Evolutionary conservation across 2,329 filamentous ascomycete species (phyloP), one percentile per base, ranked within the genome.

Genomic region (Plenodomus lindquistii): DNA sequence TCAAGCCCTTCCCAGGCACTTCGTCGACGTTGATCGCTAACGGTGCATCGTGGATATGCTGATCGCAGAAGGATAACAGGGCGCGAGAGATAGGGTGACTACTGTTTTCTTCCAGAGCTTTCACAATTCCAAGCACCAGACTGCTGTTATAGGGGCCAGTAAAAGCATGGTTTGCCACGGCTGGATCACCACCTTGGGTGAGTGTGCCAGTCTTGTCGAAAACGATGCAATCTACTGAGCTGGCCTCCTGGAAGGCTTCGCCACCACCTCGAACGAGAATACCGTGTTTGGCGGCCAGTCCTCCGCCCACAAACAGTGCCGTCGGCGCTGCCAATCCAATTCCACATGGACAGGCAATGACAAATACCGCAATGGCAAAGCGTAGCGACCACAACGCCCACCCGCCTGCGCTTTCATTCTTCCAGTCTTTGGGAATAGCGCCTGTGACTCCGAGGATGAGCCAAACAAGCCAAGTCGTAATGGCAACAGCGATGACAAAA

Each of bases 191-290:
- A 4, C 82, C 82, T 60, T 87, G 77, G 0, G 90, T 94, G 48
- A 95, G 75, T 0, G 90, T 95, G 1, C 90, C 90, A 0, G 90
- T 95, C 78, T 95, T 94, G 78, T 95, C 90, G 66, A 95, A 94
- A 1, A 94, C 87, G 34, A 94, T 85, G 43, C 86, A 87, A 67
- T 91, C 85, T 37, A 92, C 79, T 10, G 82, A 83, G 66, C 88
- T 91, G 3, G 89, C 89, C 73, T 91, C 90, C 69, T 93, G 88
- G 66, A 94, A 93, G 0, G 89, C 90, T 66, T 92, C 88, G 27
- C 90, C 90, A 18, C 90, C 90, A 18, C 90, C 89, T 71, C 91
- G 91, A 59, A 88, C 89, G 1, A 95, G 78, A 45, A 95, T 91
- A 1, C 90, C 90, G 62, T 89, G 75, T 66, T 87, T 86, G 6